phyloP scores from a whole-genome alignment of 75 land plant species.

The Pinus albicaulis region DNA sequence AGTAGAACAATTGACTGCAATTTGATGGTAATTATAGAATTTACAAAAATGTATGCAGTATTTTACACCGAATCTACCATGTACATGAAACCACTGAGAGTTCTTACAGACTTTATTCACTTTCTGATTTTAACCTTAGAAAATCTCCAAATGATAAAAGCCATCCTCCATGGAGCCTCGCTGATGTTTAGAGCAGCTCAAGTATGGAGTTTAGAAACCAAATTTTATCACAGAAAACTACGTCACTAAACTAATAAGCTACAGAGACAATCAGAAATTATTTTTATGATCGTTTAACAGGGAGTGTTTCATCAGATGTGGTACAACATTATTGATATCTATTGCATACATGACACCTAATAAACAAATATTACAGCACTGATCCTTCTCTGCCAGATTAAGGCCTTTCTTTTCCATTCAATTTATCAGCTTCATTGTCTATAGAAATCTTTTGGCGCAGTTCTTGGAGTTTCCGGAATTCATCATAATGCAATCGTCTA shows the following conservation, averaged over 20 bases:
- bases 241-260: not conserved
- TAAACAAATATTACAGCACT: not conserved
- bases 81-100: not conserved
- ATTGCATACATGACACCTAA: not conserved
- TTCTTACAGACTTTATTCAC: conserved; percentile 1
- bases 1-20: not conserved
- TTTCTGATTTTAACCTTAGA: conserved; percentile 1
- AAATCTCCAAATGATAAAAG: conserved; percentile 7
- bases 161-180: conserved; percentile 3
- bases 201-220: not conserved
- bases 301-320: not conserved
- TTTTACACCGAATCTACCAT: not conserved
- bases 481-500: conserved; percentile 26
- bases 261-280: not conserved
- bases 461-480: conserved; percentile 11
- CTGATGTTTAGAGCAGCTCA: not conserved
- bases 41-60: not conserved
- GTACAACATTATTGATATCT: not conserved
- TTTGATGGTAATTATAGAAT: not conserved
- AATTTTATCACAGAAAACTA: not conserved
- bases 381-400: not conserved
- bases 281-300: not conserved
- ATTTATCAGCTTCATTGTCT: conserved; percentile 15
- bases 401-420: conserved; percentile 3
- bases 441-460: conserved; percentile 6